These are phyloP conservation scores for Nakazawaea siamensis DNA, from an alignment of 805 yeast genomes.

Conservation along the genomic window DNA sequence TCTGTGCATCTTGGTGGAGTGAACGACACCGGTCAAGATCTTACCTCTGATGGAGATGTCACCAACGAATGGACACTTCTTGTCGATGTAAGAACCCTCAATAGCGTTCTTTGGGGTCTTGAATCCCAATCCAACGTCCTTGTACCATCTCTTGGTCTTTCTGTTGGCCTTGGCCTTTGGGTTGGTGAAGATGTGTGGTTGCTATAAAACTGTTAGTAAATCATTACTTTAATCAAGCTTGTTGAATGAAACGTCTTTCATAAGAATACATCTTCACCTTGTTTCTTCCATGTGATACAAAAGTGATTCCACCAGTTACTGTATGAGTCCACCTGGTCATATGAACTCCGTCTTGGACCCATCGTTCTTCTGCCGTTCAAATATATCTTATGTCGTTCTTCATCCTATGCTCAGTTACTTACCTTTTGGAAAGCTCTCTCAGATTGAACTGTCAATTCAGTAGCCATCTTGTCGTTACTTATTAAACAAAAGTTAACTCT, in stretches of 20 bases:
- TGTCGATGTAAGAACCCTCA: constrained; percentile 98
- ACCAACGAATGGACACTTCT: constrained; percentile 99
- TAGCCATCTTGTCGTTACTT: constrained; percentile 65
- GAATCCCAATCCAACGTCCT: constrained; percentile 99
- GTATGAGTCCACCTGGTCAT: no score
- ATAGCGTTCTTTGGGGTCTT: constrained; percentile 99
- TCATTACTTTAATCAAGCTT: no score
- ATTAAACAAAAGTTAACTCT: not conserved
- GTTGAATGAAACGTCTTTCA: no score
- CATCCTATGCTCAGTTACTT: no score
- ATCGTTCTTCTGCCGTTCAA: no score
- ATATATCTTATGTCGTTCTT: no score
- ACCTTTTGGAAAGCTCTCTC: constrained; percentile 99
- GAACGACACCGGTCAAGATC: constrained; percentile 98
- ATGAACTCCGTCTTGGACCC: no score
- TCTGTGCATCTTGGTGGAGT: constrained; percentile 99
- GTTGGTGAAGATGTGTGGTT: constrained; percentile 99
- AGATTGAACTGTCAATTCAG: constrained; percentile 99
- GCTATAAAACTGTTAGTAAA: constrained; percentile 42
- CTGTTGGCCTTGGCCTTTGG: constrained; percentile 98
- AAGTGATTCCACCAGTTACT: no score
- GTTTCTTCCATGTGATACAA: no score
- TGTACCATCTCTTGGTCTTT: constrained; percentile 99
- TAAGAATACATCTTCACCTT: no score
- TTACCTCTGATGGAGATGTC: constrained; percentile 97